phyloP scores from a whole-genome alignment of 2,329 filamentous ascomycete species.

The Diaporthe citriasiana region DNA sequence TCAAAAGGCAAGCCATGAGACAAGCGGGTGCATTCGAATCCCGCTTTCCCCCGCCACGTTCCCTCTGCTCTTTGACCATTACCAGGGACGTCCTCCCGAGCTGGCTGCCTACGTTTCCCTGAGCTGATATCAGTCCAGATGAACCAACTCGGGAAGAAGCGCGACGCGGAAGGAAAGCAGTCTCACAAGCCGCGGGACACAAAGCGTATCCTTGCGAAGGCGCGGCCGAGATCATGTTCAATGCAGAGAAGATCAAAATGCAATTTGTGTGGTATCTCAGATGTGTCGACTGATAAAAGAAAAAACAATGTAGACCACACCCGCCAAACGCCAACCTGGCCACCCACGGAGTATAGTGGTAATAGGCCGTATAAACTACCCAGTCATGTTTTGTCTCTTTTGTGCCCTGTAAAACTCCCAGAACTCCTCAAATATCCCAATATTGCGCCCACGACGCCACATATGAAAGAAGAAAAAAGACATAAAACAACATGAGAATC shows the following conservation, averaged over 20 bases:
- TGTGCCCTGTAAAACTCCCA: conserved; percentile 3
- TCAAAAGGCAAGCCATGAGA: background rate
- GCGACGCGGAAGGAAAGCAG: background rate
- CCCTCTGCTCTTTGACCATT: background rate
- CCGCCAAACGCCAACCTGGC: conserved; percentile 4
- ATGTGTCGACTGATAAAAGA: background rate
- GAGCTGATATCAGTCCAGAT: background rate
- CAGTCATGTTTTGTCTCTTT: background rate
- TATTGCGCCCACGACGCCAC: background rate
- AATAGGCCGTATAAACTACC: background rate
- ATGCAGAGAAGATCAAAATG: conserved; percentile 6
- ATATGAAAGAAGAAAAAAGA: background rate
- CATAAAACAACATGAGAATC: background rate
- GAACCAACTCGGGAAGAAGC: background rate
- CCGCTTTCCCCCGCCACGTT: background rate
- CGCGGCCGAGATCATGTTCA: background rate
- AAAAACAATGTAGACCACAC: background rate
- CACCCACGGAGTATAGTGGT: background rate
- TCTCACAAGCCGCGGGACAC: background rate
- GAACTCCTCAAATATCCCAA: background rate
- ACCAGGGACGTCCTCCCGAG: background rate
- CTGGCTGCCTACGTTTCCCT: background rate
- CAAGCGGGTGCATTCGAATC: no score
- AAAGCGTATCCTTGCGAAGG: background rate
- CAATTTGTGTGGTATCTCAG: conserved; percentile 35